Evolutionary conservation across 768 basidiomycete species (phyloP).

Genomic region (Pseudohyphozyma bogoriensis): DNA sequence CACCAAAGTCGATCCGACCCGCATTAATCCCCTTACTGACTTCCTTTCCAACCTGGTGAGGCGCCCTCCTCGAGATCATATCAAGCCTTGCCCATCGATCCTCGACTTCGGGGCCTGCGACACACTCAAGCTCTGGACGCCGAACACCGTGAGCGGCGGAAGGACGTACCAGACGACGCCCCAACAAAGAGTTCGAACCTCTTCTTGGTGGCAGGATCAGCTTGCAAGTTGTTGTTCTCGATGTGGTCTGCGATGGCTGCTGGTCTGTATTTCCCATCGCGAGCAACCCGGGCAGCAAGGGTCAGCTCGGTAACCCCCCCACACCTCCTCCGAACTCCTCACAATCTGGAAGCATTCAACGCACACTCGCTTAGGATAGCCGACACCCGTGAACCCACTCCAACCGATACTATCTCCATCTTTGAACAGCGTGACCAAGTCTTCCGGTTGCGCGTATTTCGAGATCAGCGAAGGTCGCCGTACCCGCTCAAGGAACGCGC

Average conservation of each 20-base stretch:
- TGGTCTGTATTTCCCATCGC: constrained; percentile 17
- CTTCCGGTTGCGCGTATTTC: background rate
- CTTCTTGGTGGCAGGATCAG: constrained; percentile 16
- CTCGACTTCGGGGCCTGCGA: constrained; percentile 31
- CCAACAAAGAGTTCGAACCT: constrained; percentile 32
- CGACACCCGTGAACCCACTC: constrained; percentile 28
- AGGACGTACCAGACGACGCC: constrained; percentile 1
- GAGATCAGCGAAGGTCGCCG: constrained; percentile 6
- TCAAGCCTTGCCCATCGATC: constrained; percentile 23
- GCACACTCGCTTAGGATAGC: constrained; percentile 34
- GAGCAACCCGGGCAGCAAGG: background rate
- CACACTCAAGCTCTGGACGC: background rate
- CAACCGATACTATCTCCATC: constrained; percentile 20
- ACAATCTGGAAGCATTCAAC: background rate
- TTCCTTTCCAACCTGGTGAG: constrained; percentile 34
- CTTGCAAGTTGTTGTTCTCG: constrained; percentile 33
- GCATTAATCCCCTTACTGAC: constrained; percentile 33
- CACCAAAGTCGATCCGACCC: constrained; percentile 32
- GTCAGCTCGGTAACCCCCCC: background rate
- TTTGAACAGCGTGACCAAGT: constrained; percentile 17
- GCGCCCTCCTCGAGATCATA: constrained; percentile 31
- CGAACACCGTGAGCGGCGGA: no score
- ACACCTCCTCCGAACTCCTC: background rate
- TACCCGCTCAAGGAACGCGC: constrained; percentile 1
- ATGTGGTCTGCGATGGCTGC: constrained; percentile 33